Evolutionary conservation across 2,329 filamentous ascomycete species (phyloP), one percentile per base, ranked within the genome.

Genomic region (Ascochyta rabiei): DNA sequence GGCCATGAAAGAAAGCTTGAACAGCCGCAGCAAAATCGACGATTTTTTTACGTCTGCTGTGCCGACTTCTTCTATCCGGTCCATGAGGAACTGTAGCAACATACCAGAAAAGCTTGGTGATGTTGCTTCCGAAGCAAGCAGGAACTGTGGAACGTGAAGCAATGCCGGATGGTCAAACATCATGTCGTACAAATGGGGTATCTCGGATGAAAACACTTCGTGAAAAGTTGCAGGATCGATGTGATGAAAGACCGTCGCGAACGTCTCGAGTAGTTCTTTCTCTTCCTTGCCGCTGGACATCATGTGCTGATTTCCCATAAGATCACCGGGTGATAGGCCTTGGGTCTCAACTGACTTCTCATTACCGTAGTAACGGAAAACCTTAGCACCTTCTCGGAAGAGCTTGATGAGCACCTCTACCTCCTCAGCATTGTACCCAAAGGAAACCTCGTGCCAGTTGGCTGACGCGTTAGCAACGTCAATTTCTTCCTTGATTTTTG

Each of bases 1-100:
- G 0, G 96, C 96, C 95, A 99, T 99, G 75, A 99, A 99, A 0
- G 93, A 96, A 45, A 99, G 79, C 77, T 99, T 99, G 80, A 98
- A 99, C 46, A 99, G 86, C 50, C 96, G 86, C 45, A 99, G 79
- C 30, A 99, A 79, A 42, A 99, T 96, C 6, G 92, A 93, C 0
- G 95, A 93, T 75, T 93, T 96, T 71, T 91, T 92, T 48, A 95
- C 88, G 75, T 99, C 92, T 7, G 89, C 87, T 0, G 91, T 95
- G 19, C 95, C 95, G 38, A 99, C 92, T 72, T 99, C 90, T 60
- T 96, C 90, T 53, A 99, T 96, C 48, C 91, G 89, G 66, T 93
- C 90, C 95, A 99, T 99, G 56, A 99, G 81, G 71, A 99, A 99
- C 62, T 96, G 91, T 42, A 99, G 80, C 23, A 99, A 86, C 95